Conservation (phyloP, 768 basidiomycete species). For the Chlorophyllum brunneum region DNA sequence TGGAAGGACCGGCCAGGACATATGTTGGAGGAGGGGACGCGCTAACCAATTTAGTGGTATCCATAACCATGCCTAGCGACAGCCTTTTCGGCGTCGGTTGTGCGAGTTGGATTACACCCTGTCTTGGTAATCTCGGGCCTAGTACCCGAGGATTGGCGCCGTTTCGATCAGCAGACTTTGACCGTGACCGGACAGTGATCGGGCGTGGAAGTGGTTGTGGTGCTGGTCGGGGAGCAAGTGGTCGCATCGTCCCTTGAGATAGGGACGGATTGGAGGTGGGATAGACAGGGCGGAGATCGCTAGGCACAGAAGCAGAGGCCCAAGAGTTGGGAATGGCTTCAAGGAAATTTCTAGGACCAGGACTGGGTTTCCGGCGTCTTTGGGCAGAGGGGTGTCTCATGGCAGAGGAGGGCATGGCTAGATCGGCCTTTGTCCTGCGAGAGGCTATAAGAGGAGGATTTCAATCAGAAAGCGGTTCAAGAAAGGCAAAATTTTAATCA, state of each 20-base stretch:
- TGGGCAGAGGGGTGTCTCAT: background rate
- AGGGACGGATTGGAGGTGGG: background rate
- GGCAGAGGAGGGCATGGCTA: background rate
- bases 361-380: background rate
- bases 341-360: background rate
- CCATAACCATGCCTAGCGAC: conserved; percentile 10
- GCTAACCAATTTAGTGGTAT: conserved; percentile 10
- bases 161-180: conserved; percentile 1
- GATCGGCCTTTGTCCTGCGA: background rate
- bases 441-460: background rate
- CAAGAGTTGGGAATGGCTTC: conserved; percentile 11
- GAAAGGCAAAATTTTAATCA: background rate
- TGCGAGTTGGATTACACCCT: background rate
- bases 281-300: conserved; percentile 7
- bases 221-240: background rate
- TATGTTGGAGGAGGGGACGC: background rate
- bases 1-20: background rate
- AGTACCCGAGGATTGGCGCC: background rate
- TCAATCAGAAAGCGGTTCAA: background rate
- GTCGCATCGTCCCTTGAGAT: background rate
- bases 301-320: conserved; percentile 11
- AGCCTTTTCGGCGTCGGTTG: conserved; percentile 8
- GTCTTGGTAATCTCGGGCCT: conserved; percentile 3
- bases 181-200: background rate
- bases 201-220: background rate